These are phyloP conservation scores for Stenogyne calaminthoides DNA, from an alignment of 305 asterid species.

Conservation along the genomic window DNA sequence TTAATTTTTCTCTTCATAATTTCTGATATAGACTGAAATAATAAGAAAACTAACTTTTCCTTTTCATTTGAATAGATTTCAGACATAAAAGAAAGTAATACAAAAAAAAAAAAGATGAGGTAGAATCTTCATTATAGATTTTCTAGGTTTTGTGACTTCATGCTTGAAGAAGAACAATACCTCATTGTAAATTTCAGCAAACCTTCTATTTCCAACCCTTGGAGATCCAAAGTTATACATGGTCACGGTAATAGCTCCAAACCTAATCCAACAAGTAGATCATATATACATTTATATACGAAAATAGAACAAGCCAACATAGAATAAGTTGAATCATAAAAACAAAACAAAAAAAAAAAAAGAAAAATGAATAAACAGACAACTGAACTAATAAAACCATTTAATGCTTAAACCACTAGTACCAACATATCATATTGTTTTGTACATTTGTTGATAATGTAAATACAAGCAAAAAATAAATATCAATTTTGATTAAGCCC, in stretches of 20 bases:
- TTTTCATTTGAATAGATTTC: background rate
- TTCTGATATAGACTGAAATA: background rate
- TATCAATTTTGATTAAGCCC: background rate
- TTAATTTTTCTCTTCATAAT: background rate
- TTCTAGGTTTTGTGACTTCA: too few species aligned
- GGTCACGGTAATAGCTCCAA: conserved; percentile 77
- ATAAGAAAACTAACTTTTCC: background rate
- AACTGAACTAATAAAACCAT: background rate
- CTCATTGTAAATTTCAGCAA: conserved; percentile 90
- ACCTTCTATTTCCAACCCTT: conserved; percentile 91
- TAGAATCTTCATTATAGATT: background rate
- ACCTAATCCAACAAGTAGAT: conserved; percentile 46
- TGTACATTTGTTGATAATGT: too few species aligned
- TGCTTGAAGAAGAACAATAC: conserved; percentile 40
- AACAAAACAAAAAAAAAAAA: background rate
- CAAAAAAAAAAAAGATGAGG: too few species aligned
- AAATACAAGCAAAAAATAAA: background rate
- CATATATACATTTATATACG: background rate
- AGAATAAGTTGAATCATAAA: background rate
- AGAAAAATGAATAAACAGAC: background rate
- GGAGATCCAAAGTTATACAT: conserved; percentile 99
- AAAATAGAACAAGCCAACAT: conserved; percentile 8
- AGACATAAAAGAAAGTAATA: background rate
- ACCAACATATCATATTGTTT: too few species aligned
- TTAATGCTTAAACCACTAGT: background rate